Percentiles rank a stretch among this genome's conserved stretches.
Evolutionary conservation across 176 grass and related monocot genomes (phyloP).

Genomic region (Secale cereale): DNA sequence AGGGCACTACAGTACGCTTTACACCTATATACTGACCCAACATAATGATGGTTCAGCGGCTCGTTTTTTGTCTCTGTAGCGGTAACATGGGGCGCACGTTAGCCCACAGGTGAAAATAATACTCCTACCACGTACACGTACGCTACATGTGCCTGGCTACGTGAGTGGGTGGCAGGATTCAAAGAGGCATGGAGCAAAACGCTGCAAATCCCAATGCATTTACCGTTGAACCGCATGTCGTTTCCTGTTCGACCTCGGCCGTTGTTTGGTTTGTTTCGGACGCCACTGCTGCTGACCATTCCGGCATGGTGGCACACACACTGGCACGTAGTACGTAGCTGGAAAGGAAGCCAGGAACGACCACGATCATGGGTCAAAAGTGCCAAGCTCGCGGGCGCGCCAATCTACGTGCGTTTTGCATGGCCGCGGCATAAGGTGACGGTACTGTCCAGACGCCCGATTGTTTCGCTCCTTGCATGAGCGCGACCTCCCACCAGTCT

Average conservation of each 20-base stretch:
- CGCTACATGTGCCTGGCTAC: neutral
- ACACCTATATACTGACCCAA: neutral
- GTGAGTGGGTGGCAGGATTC: neutral
- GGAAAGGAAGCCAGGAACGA: too few relatives aligned
- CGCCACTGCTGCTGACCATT: too few relatives aligned
- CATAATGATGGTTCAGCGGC: slow-evolving; percentile 1
- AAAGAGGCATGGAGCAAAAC: neutral
- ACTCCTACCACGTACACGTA: neutral
- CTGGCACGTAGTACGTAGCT: too few relatives aligned
- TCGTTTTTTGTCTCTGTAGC: neutral
- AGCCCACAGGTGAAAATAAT: neutral
- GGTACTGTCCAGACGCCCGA: neutral
- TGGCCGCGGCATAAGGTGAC: neutral
- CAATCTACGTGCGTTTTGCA: too few relatives aligned
- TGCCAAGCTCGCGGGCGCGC: too few relatives aligned
- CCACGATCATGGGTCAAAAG: too few relatives aligned
- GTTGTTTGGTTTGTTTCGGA: neutral
- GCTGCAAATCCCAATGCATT: neutral
- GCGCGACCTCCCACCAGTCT: neutral
- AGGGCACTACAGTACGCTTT: neutral
- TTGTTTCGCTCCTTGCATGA: neutral
- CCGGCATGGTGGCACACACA: too few relatives aligned
- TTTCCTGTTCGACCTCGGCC: neutral
- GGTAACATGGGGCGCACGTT: neutral
- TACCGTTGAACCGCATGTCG: neutral